Base-by-base conservation (phyloP, 2,329 filamentous ascomycete species). In the Chaetoscypha palmicola region DNA sequence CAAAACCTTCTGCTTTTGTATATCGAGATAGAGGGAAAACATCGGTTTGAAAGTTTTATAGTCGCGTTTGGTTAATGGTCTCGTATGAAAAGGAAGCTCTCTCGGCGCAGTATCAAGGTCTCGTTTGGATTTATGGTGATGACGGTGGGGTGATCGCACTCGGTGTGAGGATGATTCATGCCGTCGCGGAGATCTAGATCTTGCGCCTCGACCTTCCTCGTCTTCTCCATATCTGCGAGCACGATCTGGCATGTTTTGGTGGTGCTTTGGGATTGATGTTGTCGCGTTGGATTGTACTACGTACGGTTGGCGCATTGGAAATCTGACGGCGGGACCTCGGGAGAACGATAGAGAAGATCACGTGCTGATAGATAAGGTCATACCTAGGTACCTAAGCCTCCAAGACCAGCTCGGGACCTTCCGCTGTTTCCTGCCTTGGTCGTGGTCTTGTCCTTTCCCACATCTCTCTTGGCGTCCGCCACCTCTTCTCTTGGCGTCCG, bases 11-110 rank as follows among this genome's bases (percentile, higher is more conserved):
- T 79, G 73, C 66, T 96, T 96, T 64, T 97, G 91, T 24, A 95
- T 76, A 55, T 90, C 85, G 20, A 97, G 73, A 57, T 96, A 97
- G 37, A 86, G 77, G 12, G 81, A 86, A 51, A 96, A 86, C 47
- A 96, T 69, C 0, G 83, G 76, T 49, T 75, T 73, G 58, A 87
- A 89, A 0, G 66, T 56, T 1, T 68, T 64, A n/a, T 83, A 70
- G 52, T 94, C 86, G 41, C 74, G 71, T 58, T 84, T 90, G 7
- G 74, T 75, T 3, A 96, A 71, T 33, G 70, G 69, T 10, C 74
- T 73, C 3, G 86, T 80, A 39, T 73, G 69, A 56, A 79, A 82
- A 0, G 89, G 89, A 8, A 94, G 70, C 14, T 38, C 43, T 22
- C 46, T 48, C 3, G 41, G 22, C 14, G 43, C 43, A 12, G 26